phyloP scores from a whole-genome alignment of 352 stramenopile genomes.

The Pythium apleroticum region DNA sequence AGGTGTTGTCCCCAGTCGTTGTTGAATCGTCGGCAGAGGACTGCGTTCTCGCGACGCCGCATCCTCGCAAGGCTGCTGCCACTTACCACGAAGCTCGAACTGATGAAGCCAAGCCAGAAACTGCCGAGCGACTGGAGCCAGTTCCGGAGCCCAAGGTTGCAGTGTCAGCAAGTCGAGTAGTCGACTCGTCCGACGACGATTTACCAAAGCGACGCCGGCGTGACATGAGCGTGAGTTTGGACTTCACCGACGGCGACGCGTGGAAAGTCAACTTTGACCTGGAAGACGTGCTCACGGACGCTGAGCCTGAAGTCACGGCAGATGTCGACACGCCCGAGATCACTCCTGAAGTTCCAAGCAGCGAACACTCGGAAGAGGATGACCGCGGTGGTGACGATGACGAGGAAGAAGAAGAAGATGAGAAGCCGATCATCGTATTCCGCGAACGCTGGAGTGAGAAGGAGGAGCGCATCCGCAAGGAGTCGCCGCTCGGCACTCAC shows the following conservation, averaged over 20 bases:
- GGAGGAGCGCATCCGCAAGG: conserved; percentile 58
- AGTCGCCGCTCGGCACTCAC: conserved; percentile 52
- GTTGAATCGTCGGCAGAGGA: conserved; percentile 7
- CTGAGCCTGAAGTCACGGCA: conserved; percentile 37
- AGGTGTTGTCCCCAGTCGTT: not conserved
- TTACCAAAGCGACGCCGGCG: conserved; percentile 33
- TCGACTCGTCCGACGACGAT: conserved; percentile 37
- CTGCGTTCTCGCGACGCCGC: conserved; percentile 15
- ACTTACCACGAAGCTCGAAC: not conserved
- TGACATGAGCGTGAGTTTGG: conserved; percentile 68
- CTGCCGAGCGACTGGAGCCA: conserved; percentile 11
- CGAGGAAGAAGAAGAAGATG: conserved; percentile 44
- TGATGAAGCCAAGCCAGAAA: conserved; percentile 5
- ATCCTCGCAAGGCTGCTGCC: not conserved
- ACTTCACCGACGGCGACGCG: conserved; percentile 66
- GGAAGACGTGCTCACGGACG: conserved; percentile 62
- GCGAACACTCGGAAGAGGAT: not conserved
- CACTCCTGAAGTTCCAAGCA: conserved; percentile 12
- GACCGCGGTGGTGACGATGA: conserved; percentile 42
- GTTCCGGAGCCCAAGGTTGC: conserved; percentile 12
- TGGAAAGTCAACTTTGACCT: conserved; percentile 79
- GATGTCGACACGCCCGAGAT: conserved; percentile 12
- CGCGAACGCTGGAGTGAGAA: conserved; percentile 82
- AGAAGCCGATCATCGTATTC: conserved; percentile 80
- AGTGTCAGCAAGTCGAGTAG: not conserved